Base-by-base conservation (phyloP, 257 asterid genomes). In the Solanum verrucosum region DNA sequence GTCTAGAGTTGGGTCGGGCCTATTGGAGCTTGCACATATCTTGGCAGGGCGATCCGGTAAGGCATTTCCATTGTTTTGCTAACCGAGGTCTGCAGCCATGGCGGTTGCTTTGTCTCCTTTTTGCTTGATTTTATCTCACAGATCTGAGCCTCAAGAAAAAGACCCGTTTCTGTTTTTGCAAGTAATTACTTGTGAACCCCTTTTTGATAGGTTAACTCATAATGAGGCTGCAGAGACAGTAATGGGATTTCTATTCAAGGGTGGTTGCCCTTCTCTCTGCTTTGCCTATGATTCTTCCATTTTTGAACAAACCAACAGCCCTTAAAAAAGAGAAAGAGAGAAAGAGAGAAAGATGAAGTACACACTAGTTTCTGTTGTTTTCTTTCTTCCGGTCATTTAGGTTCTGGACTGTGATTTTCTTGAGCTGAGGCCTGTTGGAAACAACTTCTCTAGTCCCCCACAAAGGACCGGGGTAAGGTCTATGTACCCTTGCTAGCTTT, bases 191-290 rank as follows among this genome's bases (percentile, higher is more conserved):
- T 38, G 29, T 9, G 29, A 73, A 21, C 6, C 44, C 49, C 5
- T 35, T 18, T 35, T 34, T 34, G 44, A 33, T 7, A 7, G 84
- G 29, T 40, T 42, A 25, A 23, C 63, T 10, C 65, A 42, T 33
- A 37, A 67, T 35, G 87, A 84, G 87, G 87, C 38, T 11, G 31
- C 59, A 63, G 78, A 84, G 79, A 75, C 10, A n/a, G 79, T n/a
- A 31, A 65, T 44, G 88, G 91, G 91, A 44, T 74, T 88, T 88
- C 88, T 78, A 75, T 60, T 78, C 6, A 84, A 89, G 93, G 95
- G 95, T 79, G 92, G 94, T 93, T 93, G 91, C 91, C 93, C 90
- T 73, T 73, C 90, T 92, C 88, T 92, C 90, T 89, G 91, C 70
- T 27, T 79, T 25, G 91, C 93, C 93, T 8, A 74, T 81, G 89